Evolutionary conservation across 73 alveolate genomes (phyloP).

Genomic region (Tetrahymena thermophila): DNA sequence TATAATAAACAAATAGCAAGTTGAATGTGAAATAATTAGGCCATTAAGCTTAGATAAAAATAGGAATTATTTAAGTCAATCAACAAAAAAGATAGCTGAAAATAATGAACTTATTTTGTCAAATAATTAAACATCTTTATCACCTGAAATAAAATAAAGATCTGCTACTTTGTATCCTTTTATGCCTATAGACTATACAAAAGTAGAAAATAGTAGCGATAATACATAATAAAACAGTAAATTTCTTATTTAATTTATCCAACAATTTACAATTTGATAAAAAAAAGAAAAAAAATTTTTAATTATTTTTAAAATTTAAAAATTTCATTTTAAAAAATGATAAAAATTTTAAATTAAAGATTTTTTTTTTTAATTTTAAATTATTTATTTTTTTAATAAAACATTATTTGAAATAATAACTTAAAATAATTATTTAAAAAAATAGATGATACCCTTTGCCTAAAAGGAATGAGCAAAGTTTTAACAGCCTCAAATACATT

Average conservation of each 20-base stretch:
- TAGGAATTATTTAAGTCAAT: too few species aligned
- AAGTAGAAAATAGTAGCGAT: neutral
- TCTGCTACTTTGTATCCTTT: neutral
- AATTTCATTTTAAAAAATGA: too few species aligned
- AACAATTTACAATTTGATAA: too few species aligned
- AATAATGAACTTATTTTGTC: neutral
- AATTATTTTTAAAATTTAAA: too few species aligned
- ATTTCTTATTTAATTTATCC: too few species aligned
- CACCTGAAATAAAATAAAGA: neutral
- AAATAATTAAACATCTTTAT: neutral
- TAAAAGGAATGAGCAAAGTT: neutral
- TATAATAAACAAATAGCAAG: neutral
- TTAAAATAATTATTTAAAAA: neutral
- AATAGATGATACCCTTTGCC: neutral
- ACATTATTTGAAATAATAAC: too few species aligned
- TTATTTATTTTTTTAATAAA: too few species aligned
- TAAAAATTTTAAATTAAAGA: too few species aligned
- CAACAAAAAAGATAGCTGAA: neutral
- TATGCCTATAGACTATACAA: neutral
- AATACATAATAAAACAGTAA: neutral
- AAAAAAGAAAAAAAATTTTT: too few species aligned
- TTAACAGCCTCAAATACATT: neutral
- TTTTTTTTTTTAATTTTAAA: too few species aligned
- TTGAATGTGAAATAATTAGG: neutral
- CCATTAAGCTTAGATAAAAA: neutral